Base-by-base conservation (phyloP, 768 basidiomycete species). In the Trichaptum fuscoviolaceum region DNA sequence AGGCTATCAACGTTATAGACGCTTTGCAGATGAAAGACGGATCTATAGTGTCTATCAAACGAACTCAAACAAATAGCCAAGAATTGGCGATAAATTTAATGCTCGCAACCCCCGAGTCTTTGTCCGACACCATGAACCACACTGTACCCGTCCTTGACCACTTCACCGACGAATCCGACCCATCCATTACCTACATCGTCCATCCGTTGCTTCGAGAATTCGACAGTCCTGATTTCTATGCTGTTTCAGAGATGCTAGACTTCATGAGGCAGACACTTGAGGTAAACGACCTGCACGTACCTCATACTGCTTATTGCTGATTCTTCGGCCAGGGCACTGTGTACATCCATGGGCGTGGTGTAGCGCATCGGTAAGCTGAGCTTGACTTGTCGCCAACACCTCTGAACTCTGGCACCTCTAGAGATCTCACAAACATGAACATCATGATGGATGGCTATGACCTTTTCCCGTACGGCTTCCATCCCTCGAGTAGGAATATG, bases 141-240 rank as follows among this genome's bases (percentile, higher is more conserved):
- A 4, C n/a, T 58, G 57, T 58, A 7, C 57, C 57, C 25, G 25
- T 58, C 57, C 57, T 58, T n/a, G 57, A 58, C 9, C n/a, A 58
- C 25, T 58, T 58, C 57, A 26, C 57, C 4, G 20, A n/a, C n/a
- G 57, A 58, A 7, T 58, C 57, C 7, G 63, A 69, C 5, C 66
- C 71, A 7, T 72, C 72, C 64, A 57, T 68, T 17, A 26, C 65
- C 12, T 67, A 67, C 36, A 63, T 73, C 26, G 57, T 73, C 30
- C 27, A 69, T 24, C 61, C 66, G 18, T 58, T 66, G 57, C 65
- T 72, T 30, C 58, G 52, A 18, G 42, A 52, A 1, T 68, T 67
- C 65, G 70, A 73, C 62, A 75, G 78, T 64, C 77, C 77, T 1
- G 72, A 75, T 26, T 79, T 74, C 59, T 61, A 58, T 15, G 57